Evolutionary conservation across 78 protist genomes (phyloP).

Genomic region (Polysphondylium violaceum): DNA sequence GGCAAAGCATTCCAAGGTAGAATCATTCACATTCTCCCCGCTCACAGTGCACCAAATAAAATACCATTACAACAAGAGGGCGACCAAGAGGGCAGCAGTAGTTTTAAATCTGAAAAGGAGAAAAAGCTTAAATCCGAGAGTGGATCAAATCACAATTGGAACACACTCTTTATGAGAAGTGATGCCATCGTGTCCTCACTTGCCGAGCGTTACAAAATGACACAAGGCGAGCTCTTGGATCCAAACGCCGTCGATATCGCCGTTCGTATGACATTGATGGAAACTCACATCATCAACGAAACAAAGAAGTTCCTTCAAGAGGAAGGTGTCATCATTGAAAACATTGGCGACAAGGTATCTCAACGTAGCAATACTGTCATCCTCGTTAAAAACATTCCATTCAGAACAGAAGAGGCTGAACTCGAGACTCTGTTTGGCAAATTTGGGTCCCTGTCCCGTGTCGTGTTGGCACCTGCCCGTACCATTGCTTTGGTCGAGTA

Average conservation of each 20-base stretch:
- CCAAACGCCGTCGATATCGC: slow-evolving; percentile 61
- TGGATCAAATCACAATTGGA: slow-evolving; percentile 91
- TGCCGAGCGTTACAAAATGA: slow-evolving; percentile 80
- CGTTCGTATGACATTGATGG: slow-evolving; percentile 93
- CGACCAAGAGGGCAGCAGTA: not conserved
- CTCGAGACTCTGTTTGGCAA: slow-evolving; percentile 72
- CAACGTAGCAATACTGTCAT: slow-evolving; percentile 80
- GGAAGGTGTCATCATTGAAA: slow-evolving; percentile 85
- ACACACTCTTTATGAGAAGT: slow-evolving; percentile 91
- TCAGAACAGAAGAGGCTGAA: slow-evolving; percentile 30
- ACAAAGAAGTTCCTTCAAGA: slow-evolving; percentile 77
- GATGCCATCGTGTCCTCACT: slow-evolving; percentile 93
- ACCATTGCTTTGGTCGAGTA: slow-evolving; percentile 92
- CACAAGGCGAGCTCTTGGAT: slow-evolving; percentile 86
- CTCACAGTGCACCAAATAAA: slow-evolving; percentile 30
- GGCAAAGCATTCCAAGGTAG: slow-evolving; percentile 84
- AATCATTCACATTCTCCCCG: slow-evolving; percentile 92
- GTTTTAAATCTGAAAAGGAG: slow-evolving; percentile 77
- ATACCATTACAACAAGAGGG: not conserved
- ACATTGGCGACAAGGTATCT: slow-evolving; percentile 42
- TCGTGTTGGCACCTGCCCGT: slow-evolving; percentile 88
- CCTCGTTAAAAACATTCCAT: slow-evolving; percentile 95
- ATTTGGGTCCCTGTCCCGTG: slow-evolving; percentile 74
- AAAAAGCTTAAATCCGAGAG: slow-evolving; percentile 41
- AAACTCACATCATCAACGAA: slow-evolving; percentile 88